Base-by-base conservation (phyloP, 2,329 filamentous ascomycete genomes). In the Lachnellula arida region DNA sequence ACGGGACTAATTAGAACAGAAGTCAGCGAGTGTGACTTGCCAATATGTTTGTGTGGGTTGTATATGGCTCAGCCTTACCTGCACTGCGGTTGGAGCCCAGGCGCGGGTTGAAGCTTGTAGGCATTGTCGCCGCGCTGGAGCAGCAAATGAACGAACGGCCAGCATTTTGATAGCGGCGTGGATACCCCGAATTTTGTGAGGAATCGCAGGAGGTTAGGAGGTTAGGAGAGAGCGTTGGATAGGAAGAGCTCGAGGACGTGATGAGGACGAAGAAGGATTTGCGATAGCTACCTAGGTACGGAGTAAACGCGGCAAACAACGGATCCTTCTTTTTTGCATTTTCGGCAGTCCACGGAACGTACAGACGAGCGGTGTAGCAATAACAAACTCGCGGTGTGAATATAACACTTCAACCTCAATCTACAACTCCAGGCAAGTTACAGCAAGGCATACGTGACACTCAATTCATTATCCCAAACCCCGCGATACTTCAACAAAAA, bases 41-140 rank as follows among this genome's bases (percentile, higher is more conserved):
- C 22, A 32, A 34, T 47, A 32, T 22, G 47, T 35, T 51, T 42
- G 17, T 17, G 37, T 15, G 47, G 51, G 49, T 50, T 51, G 56
- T 46, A 58, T 34, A 28, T 15, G 59, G 56, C 50, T 58, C 55
- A 55, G 60, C 67, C 78, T 72, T 75, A 89, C 86, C 78, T 86
- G 83, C 66, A 80, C 66, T 55, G 76, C 73, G 54, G 76, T 66
- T 60, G 75, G 71, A 63, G 73, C 73, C 64, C 76, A 75, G 57
- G 78, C 79, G 73, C 81, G 81, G 68, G 81, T 78, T 70, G 84
- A 81, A 70, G 83, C 81, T 74, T 87, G 86, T 75, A 92, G 78
- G 81, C 84, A 89, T 79, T 95, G 89, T 76, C 82, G 77, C 75
- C 89, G 84, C 75, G 85, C 82, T 71, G 89, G 87, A 70, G 82